These are phyloP conservation scores for Carex cristatella DNA, from an alignment of 176 grass and related monocot species.

Conservation along the genomic window DNA sequence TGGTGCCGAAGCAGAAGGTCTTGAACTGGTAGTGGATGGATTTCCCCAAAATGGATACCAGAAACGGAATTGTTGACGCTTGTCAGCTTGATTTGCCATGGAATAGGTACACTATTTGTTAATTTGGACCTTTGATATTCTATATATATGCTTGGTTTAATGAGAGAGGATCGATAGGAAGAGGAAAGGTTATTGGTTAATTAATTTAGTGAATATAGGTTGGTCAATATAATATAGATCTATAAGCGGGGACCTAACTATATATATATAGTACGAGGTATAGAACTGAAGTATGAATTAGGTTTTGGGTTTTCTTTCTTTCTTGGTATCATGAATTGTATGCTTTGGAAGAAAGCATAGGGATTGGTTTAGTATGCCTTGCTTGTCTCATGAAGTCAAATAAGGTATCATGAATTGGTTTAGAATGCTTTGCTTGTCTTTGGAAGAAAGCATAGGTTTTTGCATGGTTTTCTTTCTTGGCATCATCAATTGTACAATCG, in stretches of 20 bases:
- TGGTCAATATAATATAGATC: no score
- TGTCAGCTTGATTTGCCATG: slow-evolving; percentile 21
- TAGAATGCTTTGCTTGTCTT: no score
- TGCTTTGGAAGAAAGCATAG: not conserved
- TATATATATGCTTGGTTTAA: not conserved
- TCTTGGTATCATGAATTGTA: not conserved
- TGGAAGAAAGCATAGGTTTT: no score
- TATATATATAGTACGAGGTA: not conserved
- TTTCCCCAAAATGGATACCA: slow-evolving; percentile 9
- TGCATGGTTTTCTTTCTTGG: no score
- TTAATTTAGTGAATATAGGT: no score
- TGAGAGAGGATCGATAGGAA: not conserved
- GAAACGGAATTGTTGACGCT: slow-evolving; percentile 25
- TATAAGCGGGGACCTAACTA: not conserved
- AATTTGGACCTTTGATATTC: not conserved
- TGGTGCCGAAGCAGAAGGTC: not conserved
- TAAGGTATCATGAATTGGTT: not conserved
- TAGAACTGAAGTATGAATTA: not conserved
- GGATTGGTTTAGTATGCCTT: not conserved
- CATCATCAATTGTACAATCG: no score
- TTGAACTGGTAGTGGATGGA: not conserved
- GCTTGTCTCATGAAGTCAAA: not conserved
- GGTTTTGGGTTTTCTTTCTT: no score
- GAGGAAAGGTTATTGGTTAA: no score
- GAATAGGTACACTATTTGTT: no score